Base-by-base conservation (phyloP, 2,329 filamentous ascomycete genomes). In the Colletotrichum tanaceti region DNA sequence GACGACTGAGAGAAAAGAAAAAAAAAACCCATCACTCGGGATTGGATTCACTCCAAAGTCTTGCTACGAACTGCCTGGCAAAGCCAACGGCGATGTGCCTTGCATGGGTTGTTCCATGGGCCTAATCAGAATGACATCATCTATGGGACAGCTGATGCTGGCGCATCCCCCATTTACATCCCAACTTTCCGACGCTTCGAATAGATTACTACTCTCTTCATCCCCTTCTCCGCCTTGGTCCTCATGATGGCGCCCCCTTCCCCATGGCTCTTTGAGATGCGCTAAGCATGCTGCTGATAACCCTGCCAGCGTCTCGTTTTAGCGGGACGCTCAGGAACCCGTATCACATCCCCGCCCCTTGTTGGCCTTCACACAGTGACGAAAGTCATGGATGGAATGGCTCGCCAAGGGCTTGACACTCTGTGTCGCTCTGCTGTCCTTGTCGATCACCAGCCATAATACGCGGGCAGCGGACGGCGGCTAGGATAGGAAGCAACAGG, bases 141-240 rank as follows among this genome's bases (percentile, higher is more conserved):
- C 49, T 50, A 38, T 49, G 41, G 43, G 32, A 7, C n/a, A 50
- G 28, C 44, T 50, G 43, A 20, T 28, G 52, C 16, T 41, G 43
- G 18, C 24, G 47, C 41, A 38, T 38, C 13, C 67, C 41, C n/a
- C 28, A 39, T 53, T 35, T 54, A 55, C 61, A 43, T 71, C 66
- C 62, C 58, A 71, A 58, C 61, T 70, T 70, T 70, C 61, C 24
- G 63, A 66, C 52, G 69, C 69, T 58, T 71, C 69, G 58, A 58
- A 58, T 71, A 70, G 18, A 71, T 70, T 71, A 47, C 47, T 61
- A 9, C 41, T 24, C 50, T 65, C 65, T 66, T 54, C 47, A 65
- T 63, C 44, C 52, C 55, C 57, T 35, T 35, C 32, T 35, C 49
- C 58, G 47, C 63, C 57, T 32, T 58, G 32, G 44, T 50, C 18